Conservation (phyloP, 2,329 filamentous ascomycete genomes). For the Stagonosporopsis rhizophila region DNA sequence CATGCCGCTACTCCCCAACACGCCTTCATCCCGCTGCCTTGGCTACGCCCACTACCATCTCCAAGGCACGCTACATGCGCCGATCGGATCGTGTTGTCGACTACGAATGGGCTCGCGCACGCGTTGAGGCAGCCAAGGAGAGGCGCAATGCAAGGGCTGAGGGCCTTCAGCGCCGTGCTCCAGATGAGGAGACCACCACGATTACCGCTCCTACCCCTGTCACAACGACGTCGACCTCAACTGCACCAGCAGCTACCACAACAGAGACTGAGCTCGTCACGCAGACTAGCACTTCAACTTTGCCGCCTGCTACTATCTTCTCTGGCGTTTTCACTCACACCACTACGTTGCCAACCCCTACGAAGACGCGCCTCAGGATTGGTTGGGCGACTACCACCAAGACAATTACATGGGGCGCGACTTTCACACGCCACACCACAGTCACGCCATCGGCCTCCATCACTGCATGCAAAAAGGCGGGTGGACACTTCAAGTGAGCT, state of each 20-base stretch:
- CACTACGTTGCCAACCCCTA: conserved; percentile 47
- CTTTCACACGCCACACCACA: conserved; percentile 44
- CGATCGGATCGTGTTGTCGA: conserved; percentile 40
- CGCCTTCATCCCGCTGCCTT: conserved; percentile 40
- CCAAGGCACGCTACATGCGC: conserved; percentile 34
- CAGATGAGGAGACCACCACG: conserved; percentile 46
- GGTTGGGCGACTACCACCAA: conserved; percentile 39
- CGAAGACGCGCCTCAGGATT: conserved; percentile 39
- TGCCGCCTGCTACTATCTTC: conserved; percentile 47
- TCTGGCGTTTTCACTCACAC: conserved; percentile 44
- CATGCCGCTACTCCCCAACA: conserved; percentile 46
- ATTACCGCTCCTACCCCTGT: conserved; percentile 40
- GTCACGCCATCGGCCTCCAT: conserved; percentile 47
- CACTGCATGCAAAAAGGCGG: conserved; percentile 42
- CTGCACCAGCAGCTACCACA: conserved; percentile 36
- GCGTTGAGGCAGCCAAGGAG: conserved; percentile 45
- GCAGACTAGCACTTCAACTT: conserved; percentile 34
- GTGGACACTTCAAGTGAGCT: conserved; percentile 39
- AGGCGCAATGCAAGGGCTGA: conserved; percentile 33
- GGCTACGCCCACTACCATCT: conserved; percentile 35
- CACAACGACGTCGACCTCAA: conserved; percentile 42
- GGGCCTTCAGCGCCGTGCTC: conserved; percentile 43
- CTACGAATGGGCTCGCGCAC: conserved; percentile 44
- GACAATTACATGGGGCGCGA: conserved; percentile 46
- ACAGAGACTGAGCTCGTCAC: conserved; percentile 37